phyloP scores from a whole-genome alignment of 331 rosid genomes.

The Quercus lobata region DNA sequence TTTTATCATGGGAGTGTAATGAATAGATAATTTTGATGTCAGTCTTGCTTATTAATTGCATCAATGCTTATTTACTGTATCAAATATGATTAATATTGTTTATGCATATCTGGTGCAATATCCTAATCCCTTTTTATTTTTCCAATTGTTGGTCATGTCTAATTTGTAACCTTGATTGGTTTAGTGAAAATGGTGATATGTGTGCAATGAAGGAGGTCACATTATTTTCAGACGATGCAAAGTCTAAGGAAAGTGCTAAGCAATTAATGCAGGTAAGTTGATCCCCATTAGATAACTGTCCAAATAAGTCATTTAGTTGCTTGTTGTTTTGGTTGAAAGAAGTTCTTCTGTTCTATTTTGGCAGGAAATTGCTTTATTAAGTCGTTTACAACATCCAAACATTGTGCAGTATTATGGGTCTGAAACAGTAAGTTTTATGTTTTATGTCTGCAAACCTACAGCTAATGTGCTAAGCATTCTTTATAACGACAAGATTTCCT shows the following conservation, averaged over 20 bases:
- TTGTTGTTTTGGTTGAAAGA: conserved; percentile 22
- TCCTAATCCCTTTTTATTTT: background rate
- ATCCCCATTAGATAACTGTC: conserved; percentile 5
- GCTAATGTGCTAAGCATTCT: background rate
- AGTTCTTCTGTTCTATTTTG: conserved; percentile 30
- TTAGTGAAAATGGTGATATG: conserved; percentile 93
- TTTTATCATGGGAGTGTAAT: conserved; percentile 5
- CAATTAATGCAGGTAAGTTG: conserved; percentile 80
- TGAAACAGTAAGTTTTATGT: conserved; percentile 62
- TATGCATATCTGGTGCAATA: background rate
- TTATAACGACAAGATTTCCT: background rate
- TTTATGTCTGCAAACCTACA: background rate
- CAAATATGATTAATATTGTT: background rate
- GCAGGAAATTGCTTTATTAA: conserved; percentile 86
- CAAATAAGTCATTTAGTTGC: conserved; percentile 9
- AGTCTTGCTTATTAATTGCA: background rate
- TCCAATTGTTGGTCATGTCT: conserved; percentile 1
- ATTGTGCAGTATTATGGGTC: conserved; percentile 93
- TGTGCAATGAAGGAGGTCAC: conserved; percentile 99
- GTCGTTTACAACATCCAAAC: conserved; percentile 93
- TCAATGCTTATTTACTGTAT: background rate
- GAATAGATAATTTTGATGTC: background rate
- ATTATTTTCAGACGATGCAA: conserved; percentile 92
- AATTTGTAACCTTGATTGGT: conserved; percentile 27
- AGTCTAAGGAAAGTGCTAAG: conserved; percentile 90